Conservation (phyloP, 306 rosid genomes). For the Cicer chorassanicum region DNA sequence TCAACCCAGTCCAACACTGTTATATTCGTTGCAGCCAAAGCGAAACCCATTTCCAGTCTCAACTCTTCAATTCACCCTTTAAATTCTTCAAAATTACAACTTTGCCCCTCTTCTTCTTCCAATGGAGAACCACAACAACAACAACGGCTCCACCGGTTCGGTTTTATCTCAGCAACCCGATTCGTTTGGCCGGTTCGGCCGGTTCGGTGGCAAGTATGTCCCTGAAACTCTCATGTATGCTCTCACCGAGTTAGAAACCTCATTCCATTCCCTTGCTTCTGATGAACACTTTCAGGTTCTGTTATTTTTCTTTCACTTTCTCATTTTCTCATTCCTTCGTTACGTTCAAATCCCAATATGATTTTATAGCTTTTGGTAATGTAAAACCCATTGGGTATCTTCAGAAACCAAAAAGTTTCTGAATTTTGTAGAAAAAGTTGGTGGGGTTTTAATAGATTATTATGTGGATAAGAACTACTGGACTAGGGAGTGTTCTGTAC, state of each 20-base stretch:
- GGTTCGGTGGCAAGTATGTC: conserved; percentile 87
- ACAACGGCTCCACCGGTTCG: conserved; percentile 37
- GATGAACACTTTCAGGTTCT: conserved; percentile 74
- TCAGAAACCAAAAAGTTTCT: background rate
- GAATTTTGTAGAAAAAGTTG: background rate
- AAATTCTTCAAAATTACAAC: conserved; percentile 36
- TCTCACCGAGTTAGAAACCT: conserved; percentile 76
- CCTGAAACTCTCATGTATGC: conserved; percentile 89
- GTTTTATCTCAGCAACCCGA: conserved; percentile 62
- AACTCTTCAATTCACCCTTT: conserved; percentile 4
- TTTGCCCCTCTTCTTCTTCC: conserved; percentile 20
- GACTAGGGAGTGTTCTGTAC: background rate
- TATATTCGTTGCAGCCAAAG: too few relatives aligned
- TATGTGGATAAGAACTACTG: too few relatives aligned
- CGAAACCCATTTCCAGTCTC: too few relatives aligned
- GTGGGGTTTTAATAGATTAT: background rate
- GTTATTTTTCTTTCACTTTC: background rate
- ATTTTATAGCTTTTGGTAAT: background rate
- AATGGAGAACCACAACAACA: conserved; percentile 48
- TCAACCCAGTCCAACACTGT: too few relatives aligned
- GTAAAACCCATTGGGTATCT: background rate
- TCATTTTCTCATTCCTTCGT: background rate
- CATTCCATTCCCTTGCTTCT: conserved; percentile 62
- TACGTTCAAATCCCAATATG: background rate
- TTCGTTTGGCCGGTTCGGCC: conserved; percentile 78